These are phyloP conservation scores for Neurospora pannonica DNA, from an alignment of 495 filamentous ascomycete species.

Conservation along the genomic window DNA sequence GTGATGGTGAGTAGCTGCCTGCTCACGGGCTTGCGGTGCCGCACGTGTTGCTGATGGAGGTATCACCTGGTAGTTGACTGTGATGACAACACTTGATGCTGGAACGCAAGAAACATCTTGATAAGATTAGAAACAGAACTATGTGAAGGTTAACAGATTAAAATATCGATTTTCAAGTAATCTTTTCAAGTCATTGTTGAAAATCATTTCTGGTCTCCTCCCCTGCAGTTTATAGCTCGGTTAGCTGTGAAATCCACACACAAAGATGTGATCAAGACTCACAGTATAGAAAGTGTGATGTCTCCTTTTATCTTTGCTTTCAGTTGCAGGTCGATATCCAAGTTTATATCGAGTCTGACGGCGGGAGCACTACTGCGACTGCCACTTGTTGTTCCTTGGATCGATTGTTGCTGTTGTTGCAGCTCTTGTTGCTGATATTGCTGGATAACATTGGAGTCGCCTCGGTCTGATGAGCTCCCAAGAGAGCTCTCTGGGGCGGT, in stretches of 20 bases:
- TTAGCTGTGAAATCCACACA: not conserved
- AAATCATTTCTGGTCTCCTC: not conserved
- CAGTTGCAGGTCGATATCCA: constrained; percentile 22
- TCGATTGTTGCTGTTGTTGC: not conserved
- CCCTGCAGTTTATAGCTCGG: not conserved
- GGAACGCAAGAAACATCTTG: not conserved
- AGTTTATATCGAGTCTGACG: constrained; percentile 19
- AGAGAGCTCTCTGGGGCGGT: not conserved
- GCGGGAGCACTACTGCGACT: constrained; percentile 14
- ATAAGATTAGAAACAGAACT: not conserved
- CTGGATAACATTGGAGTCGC: not conserved
- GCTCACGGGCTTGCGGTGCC: not conserved
- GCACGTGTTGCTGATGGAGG: not conserved
- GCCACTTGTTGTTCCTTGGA: not conserved
- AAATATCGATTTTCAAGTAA: not conserved
- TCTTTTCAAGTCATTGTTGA: not conserved
- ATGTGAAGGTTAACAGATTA: not conserved
- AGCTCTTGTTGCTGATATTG: not conserved
- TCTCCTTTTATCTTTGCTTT: constrained; percentile 20
- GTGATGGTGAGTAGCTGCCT: not conserved
- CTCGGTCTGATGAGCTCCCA: not conserved
- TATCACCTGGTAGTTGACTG: not conserved
- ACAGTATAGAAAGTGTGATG: constrained; percentile 17
- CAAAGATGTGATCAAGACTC: not conserved
- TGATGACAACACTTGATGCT: not conserved